Conservation (phyloP, 257 asterid species). For the Solanum paucissectum region DNA sequence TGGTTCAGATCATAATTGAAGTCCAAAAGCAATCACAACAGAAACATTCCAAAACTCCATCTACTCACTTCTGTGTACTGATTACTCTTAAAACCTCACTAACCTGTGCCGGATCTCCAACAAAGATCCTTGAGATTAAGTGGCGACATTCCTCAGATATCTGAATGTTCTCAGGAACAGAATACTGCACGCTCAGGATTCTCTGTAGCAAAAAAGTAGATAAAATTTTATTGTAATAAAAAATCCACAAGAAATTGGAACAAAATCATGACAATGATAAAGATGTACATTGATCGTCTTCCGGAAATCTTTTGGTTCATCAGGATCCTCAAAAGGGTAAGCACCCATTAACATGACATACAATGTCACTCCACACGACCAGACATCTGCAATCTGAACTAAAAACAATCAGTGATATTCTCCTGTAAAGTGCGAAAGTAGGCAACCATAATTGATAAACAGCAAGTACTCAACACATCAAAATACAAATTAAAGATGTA, state of each 20-base stretch:
- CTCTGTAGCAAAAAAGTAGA: conserved; percentile 24
- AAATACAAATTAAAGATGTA: not conserved
- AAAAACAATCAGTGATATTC: conserved; percentile 1
- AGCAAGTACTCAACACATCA: not conserved
- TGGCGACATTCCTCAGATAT: conserved; percentile 62
- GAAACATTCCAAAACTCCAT: not conserved
- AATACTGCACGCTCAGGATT: conserved; percentile 51
- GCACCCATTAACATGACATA: conserved; percentile 86
- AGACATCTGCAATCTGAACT: conserved; percentile 81
- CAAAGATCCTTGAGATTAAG: conserved; percentile 60
- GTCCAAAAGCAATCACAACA: not conserved
- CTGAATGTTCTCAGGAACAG: conserved; percentile 46
- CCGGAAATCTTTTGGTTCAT: conserved; percentile 69
- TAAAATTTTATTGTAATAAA: not conserved
- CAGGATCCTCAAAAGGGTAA: conserved; percentile 89
- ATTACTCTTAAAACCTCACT: conserved; percentile 6
- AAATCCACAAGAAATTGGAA: not conserved
- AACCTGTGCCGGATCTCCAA: conserved; percentile 58
- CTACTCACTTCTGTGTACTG: not conserved
- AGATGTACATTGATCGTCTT: conserved; percentile 44
- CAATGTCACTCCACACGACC: conserved; percentile 92
- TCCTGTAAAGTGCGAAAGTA: not conserved
- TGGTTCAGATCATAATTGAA: not conserved
- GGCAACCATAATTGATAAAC: not conserved
- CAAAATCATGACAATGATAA: not conserved